Evolutionary conservation across 805 yeast species (phyloP), one percentile per base, ranked within the genome.

Genomic region (Wickerhamiella azyma): DNA sequence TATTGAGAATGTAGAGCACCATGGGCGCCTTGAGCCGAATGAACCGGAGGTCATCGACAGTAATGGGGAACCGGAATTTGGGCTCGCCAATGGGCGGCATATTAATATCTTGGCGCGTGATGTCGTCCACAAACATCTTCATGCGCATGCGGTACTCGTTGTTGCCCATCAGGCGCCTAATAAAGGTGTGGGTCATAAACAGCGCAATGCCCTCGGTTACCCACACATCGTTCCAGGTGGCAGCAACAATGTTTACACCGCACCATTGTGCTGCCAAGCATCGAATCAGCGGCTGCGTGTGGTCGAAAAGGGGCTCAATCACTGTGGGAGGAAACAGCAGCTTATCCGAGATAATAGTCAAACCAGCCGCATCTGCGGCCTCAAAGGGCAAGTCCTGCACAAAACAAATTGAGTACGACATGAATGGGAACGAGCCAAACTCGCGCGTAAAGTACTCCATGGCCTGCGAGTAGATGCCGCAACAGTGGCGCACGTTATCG

Each of bases 351-450:
- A 78, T 63, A 1, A 85, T 62, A 0, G 85, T 71, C 39, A 86
- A 59, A 0, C 94, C 94, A 0, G 88, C 83, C 60, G 83, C 86
- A 36, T 81, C 77, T 57, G 72, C 71, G 9, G 75, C 70, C 11
- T 41, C 37, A 13, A 14, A 26, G 5, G 56, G 54, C 40, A 49
- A 40, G 29, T 55, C 59, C 19, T 47, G 33, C 5, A 89, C 78
- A 60, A 89, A 85, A 1, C 81, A 77, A 33, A 92, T 56, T 0
- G 86, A 74, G 56, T 81, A 86, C 19, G 92, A 77, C 14, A 85
- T 76, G 57, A 85, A 89, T 0, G 98, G 97, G 52, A 77, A 94
- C 0, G 96, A 83, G 5, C 96, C 96, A 61, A 81, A 92, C 53
- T 88, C 95, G 52, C 81, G 78, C 43, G 85, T 77, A 55, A 77